These are phyloP conservation scores for Vitellaria paradoxa DNA, from an alignment of 179 eudicot genomes.

Conservation along the genomic window DNA sequence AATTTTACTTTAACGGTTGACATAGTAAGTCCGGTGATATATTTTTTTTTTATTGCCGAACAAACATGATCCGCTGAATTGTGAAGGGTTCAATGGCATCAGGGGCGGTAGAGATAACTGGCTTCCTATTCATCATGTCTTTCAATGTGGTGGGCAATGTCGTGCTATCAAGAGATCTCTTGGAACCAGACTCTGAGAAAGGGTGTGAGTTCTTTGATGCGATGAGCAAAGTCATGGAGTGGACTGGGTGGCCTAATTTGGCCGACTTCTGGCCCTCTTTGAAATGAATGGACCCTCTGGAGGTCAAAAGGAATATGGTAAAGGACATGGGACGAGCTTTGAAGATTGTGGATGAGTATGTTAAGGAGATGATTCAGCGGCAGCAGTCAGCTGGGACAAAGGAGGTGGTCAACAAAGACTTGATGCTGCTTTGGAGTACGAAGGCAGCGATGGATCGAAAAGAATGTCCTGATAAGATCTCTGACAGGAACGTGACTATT, in stretches of 20 bases:
- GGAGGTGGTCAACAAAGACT: background rate
- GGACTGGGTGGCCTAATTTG: constrained; percentile 11
- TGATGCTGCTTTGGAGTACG: constrained; percentile 11
- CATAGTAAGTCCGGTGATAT: too few relatives aligned
- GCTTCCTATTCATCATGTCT: background rate
- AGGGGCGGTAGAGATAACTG: background rate
- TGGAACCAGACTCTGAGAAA: background rate
- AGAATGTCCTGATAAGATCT: background rate
- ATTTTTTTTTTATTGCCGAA: too few relatives aligned
- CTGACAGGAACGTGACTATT: background rate
- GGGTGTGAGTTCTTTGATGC: background rate
- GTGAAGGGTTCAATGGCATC: background rate
- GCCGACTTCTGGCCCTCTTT: constrained; percentile 1
- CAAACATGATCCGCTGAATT: background rate
- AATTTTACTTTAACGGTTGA: too few relatives aligned
- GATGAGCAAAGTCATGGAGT: background rate
- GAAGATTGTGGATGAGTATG: background rate
- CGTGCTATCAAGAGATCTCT: constrained; percentile 8
- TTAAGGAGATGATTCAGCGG: constrained; percentile 3
- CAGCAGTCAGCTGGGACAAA: background rate
- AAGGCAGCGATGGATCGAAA: constrained; percentile 13
- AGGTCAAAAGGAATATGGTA: constrained; percentile 6
- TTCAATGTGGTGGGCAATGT: constrained; percentile 8
- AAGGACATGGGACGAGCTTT: constrained; percentile 4
- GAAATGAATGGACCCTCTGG: background rate